phyloP scores from a whole-genome alignment of 2,329 filamentous ascomycete species.

The Trichoderma breve region DNA sequence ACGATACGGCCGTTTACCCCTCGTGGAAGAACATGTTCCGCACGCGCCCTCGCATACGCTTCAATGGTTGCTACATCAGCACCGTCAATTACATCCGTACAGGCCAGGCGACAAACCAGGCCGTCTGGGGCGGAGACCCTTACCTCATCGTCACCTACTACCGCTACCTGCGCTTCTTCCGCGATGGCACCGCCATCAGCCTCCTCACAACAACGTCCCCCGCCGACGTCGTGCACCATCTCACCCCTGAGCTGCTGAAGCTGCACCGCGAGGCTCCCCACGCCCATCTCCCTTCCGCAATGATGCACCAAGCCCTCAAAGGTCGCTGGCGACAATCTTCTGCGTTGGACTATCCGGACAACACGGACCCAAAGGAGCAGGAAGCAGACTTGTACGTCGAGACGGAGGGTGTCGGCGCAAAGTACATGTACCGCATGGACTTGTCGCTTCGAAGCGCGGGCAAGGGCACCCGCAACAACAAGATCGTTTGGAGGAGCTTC shows the following conservation, averaged over 20 bases:
- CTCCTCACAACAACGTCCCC: conserved; percentile 81
- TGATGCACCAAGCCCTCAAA: conserved; percentile 68
- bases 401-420: conserved; percentile 74
- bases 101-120: conserved; percentile 68
- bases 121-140: conserved; percentile 70
- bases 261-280: conserved; percentile 38
- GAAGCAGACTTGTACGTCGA: conserved; percentile 77
- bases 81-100: conserved; percentile 92
- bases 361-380: conserved; percentile 23
- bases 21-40: conserved; percentile 73
- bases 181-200: conserved; percentile 79
- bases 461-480: conserved; percentile 72
- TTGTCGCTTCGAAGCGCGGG: conserved; percentile 66
- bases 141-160: conserved; percentile 98
- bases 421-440: conserved; percentile 85
- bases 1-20: conserved; percentile 46
- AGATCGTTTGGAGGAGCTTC: conserved; percentile 82
- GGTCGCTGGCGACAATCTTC: conserved; percentile 53
- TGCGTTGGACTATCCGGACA: conserved; percentile 31
- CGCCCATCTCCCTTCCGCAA: conserved; percentile 38
- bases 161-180: conserved; percentile 92
- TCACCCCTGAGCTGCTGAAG: conserved; percentile 69
- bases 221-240: conserved; percentile 78
- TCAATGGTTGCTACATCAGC: conserved; percentile 94
- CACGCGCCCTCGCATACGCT: conserved; percentile 78